phyloP scores from a whole-genome alignment of 306 rosid species.

The Glycine soja region DNA sequence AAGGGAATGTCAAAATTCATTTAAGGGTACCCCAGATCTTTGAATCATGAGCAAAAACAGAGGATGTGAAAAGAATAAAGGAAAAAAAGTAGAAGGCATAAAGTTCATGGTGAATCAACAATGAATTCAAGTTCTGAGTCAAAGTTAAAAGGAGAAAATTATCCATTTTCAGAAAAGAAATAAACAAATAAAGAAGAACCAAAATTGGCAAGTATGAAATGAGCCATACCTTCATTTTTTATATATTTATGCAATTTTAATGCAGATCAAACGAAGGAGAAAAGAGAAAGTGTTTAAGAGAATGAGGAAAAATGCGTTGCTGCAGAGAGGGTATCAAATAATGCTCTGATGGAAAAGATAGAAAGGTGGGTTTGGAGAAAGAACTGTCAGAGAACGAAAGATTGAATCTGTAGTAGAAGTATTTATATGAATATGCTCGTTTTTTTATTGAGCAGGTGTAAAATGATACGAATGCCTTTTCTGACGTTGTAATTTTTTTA shows the following conservation, averaged over 20 bases:
- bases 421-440: slow-evolving; percentile 8
- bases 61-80: neutral
- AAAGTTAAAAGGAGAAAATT: slow-evolving; percentile 24
- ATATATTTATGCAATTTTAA: neutral
- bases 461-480: neutral
- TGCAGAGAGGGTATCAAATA: slow-evolving; percentile 28
- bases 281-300: neutral
- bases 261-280: slow-evolving; percentile 43
- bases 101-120: slow-evolving; percentile 52
- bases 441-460: neutral
- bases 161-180: neutral
- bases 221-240: slow-evolving; percentile 71
- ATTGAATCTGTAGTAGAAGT: neutral
- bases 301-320: slow-evolving; percentile 1
- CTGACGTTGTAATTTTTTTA: neutral
- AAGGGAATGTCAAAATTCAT: slow-evolving; percentile 38
- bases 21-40: slow-evolving; percentile 42
- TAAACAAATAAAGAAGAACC: slow-evolving; percentile 12
- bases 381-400: slow-evolving; percentile 20
- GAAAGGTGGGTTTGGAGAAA: slow-evolving; percentile 8
- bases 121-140: slow-evolving; percentile 13
- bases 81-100: neutral
- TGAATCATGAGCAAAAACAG: slow-evolving; percentile 26
- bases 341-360: slow-evolving; percentile 36
- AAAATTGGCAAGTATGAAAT: slow-evolving; percentile 36